Conservation (phyloP, 1,139 yeast species). For the Blastobotrys proliferans region DNA sequence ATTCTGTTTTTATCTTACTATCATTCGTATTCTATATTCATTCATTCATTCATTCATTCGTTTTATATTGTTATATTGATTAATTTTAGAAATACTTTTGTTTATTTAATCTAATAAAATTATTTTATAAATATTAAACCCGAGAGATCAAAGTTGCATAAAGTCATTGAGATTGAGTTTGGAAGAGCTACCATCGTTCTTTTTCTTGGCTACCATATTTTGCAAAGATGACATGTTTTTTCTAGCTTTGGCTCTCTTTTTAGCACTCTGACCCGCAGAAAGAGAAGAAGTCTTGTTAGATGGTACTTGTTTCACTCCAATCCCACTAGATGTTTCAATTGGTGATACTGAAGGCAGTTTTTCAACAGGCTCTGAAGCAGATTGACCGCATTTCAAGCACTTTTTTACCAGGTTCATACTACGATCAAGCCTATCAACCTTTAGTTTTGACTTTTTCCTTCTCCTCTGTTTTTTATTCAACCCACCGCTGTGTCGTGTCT, state of each 20-base stretch:
- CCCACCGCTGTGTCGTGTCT: constrained; percentile 11
- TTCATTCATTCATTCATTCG: background rate
- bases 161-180: constrained; percentile 4
- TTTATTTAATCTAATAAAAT: background rate
- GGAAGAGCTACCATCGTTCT: background rate
- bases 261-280: constrained; percentile 2
- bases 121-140: background rate
- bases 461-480: constrained; percentile 7
- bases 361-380: background rate
- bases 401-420: background rate
- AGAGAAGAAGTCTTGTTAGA: background rate
- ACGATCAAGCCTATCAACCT: background rate
- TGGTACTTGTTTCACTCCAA: background rate
- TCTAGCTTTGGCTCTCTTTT: constrained; percentile 8
- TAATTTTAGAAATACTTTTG: constrained; percentile 1
- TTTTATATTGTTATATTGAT: background rate
- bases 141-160: constrained; percentile 3
- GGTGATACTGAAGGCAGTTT: background rate
- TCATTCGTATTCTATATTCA: background rate
- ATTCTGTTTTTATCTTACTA: background rate
- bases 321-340: too few species aligned
- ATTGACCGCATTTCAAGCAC: background rate
- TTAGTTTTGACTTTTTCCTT: background rate
- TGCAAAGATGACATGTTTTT: constrained; percentile 11
- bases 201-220: constrained; percentile 9